These are phyloP conservation scores for Dacryopinax primogenitus DNA, from an alignment of 768 basidiomycete species.

Conservation along the genomic window DNA sequence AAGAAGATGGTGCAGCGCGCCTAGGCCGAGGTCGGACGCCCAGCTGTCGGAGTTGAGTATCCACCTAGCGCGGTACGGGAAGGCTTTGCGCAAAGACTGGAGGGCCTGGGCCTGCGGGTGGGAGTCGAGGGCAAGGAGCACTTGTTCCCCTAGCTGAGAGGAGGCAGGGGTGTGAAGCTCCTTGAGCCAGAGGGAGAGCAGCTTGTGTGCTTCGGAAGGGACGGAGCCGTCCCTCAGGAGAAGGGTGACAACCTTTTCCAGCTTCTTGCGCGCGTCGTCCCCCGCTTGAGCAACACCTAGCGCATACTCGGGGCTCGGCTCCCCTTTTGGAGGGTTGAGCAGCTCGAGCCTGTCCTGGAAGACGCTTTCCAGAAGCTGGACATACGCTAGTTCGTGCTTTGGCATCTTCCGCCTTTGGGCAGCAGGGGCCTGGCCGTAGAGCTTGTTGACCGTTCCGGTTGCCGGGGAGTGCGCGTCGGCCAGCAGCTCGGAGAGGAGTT, in stretches of 20 bases:
- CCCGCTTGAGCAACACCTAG: constrained; percentile 81
- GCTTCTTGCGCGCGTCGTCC: constrained; percentile 56
- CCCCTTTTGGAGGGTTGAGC: constrained; percentile 66
- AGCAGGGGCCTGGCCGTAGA: constrained; percentile 22
- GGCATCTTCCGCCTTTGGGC: constrained; percentile 28
- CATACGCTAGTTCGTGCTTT: constrained; percentile 82
- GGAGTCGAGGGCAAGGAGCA: no score
- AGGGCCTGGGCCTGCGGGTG: no score
- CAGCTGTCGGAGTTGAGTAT: constrained; percentile 97
- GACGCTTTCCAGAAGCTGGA: constrained; percentile 68
- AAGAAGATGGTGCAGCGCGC: constrained; percentile 88
- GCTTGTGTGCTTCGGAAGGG: constrained; percentile 37
- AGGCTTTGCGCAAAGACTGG: no score
- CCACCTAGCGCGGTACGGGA: constrained; percentile 70
- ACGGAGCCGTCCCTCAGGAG: constrained; percentile 35
- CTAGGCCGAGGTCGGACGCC: constrained; percentile 93
- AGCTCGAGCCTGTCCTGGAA: constrained; percentile 71
- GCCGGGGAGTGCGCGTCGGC: constrained; percentile 13
- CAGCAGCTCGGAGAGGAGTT: constrained; percentile 23
- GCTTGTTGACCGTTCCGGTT: constrained; percentile 16
- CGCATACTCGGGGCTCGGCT: constrained; percentile 90
- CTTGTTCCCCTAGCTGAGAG: no score
- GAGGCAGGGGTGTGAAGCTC: no score
- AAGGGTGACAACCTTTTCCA: constrained; percentile 50
- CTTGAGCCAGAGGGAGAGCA: constrained; percentile 51